phyloP scores from a whole-genome alignment of 768 basidiomycete genomes.

The Sistotremastrum niveocremeum region DNA sequence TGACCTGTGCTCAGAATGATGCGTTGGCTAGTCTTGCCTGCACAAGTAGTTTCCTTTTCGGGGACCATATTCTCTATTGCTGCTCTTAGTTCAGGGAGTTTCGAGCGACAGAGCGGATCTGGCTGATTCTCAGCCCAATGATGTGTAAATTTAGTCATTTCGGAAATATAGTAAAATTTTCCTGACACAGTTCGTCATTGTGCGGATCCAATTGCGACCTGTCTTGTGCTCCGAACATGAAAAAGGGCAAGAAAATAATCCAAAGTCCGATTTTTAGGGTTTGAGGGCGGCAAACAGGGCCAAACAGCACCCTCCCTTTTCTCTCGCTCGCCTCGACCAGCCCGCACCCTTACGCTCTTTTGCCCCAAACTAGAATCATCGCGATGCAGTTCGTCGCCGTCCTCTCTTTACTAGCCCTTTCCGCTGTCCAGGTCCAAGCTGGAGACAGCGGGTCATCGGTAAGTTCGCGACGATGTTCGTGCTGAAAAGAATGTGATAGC shows the following conservation, averaged over 20 bases:
- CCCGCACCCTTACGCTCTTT: conserved; percentile 21
- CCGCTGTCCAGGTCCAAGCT: conserved; percentile 17
- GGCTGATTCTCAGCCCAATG: neutral
- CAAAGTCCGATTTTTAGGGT: too few species aligned
- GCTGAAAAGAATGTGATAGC: conserved; percentile 7
- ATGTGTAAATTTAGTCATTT: too few species aligned
- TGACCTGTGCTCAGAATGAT: neutral
- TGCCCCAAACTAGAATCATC: conserved; percentile 10
- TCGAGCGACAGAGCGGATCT: neutral
- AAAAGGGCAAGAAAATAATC: too few species aligned
- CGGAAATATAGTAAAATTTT: too few species aligned
- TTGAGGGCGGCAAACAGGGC: too few species aligned
- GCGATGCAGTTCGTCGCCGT: conserved; percentile 42
- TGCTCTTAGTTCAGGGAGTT: neutral
- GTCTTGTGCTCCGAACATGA: too few species aligned
- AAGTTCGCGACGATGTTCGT: conserved; percentile 6
- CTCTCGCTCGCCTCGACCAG: conserved; percentile 8
- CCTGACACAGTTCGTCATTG: too few species aligned
- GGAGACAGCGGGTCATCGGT: conserved; percentile 30
- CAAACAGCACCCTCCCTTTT: too few species aligned
- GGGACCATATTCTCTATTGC: neutral
- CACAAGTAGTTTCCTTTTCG: neutral
- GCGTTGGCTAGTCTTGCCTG: neutral
- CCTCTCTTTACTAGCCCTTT: conserved; percentile 35
- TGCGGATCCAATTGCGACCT: too few species aligned